Conservation (phyloP, 495 filamentous ascomycete species). For the Parathielavia appendiculata region DNA sequence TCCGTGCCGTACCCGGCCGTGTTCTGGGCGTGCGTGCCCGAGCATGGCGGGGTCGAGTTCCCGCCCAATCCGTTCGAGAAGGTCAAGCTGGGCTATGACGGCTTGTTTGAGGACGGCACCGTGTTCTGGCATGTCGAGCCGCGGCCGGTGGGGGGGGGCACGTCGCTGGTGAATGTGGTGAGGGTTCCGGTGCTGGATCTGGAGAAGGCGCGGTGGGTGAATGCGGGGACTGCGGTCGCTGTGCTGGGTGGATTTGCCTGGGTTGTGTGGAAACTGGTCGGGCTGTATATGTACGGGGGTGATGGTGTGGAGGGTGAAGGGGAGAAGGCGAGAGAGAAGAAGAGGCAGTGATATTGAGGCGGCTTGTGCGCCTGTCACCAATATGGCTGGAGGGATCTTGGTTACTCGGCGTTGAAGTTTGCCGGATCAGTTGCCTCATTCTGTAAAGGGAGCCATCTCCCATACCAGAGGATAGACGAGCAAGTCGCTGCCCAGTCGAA, state of each 20-base stretch:
- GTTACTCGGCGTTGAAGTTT: too few relatives aligned
- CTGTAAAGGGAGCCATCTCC: too few relatives aligned
- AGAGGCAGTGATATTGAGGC: neutral
- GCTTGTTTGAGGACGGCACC: conserved; percentile 69
- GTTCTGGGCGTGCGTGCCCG: conserved; percentile 86
- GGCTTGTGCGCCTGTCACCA: too few relatives aligned
- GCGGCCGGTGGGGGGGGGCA: conserved; percentile 28
- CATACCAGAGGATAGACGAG: too few relatives aligned
- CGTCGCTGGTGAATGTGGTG: conserved; percentile 53
- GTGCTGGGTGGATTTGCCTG: conserved; percentile 70
- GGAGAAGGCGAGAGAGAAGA: conserved; percentile 35
- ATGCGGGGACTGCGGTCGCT: conserved; percentile 62
- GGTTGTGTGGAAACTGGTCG: conserved; percentile 62
- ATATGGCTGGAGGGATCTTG: too few relatives aligned
- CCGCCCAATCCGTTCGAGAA: conserved; percentile 80
- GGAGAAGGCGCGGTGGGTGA: conserved; percentile 54
- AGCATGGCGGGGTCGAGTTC: conserved; percentile 60
- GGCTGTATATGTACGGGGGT: conserved; percentile 35
- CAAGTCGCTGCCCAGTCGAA: too few relatives aligned
- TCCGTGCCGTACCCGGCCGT: conserved; percentile 68
- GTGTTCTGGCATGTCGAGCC: conserved; percentile 84
- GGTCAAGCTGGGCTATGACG: conserved; percentile 78
- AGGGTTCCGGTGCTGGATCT: conserved; percentile 73
- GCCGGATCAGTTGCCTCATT: too few relatives aligned
- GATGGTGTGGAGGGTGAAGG: conserved; percentile 1